Base-by-base conservation (phyloP, 2,329 filamentous ascomycete genomes). In the Colletotrichum sp. region DNA sequence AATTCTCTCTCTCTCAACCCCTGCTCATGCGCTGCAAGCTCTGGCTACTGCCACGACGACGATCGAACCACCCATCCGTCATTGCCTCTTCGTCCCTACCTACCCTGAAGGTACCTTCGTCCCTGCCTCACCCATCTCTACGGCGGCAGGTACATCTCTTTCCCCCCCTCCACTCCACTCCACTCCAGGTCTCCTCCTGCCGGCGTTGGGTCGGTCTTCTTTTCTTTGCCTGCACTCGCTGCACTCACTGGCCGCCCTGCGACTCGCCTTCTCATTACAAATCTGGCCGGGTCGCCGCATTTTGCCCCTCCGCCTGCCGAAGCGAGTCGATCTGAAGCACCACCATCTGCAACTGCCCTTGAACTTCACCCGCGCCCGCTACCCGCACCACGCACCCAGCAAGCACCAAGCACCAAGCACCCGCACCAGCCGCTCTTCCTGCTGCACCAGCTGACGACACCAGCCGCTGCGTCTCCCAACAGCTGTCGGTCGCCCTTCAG, bases 281-380 rank as follows among this genome's bases (percentile, higher is more conserved):
- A 75, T 75, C 72, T 71, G 22, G 25, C 69, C 72, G 36, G 52
- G 69, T 55, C 69, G 72, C 72, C 69, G 69, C 62, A 75, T 72
- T 75, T 74, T 61, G 72, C 72, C 72, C 72, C 67, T 75, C 59
- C 68, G 67, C 22, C 59, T 44, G 49, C 59, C 59, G 59, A 71
- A 57, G 66, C 66, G 49, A 59, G 66, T 57, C 66, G 52, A 69
- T 69, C 66, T 69, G 49, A 69, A 69, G 66, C 66, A 69, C 44
- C 13, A 65, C 62, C 34, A 27, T 27, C 55, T 59, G 55, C 55
- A 59, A 30, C 55, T 59, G 55, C 55, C 55, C 55, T 59, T 30
- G 25, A 59, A 16, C 55, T 30, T 27, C 25, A 59, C 25, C 27
- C 55, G 27, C 55, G 22, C 55, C 55, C 55, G 55, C 62, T 27